Conservation (phyloP, 306 rosid genomes). For the Fragaria nilgerrensis region DNA sequence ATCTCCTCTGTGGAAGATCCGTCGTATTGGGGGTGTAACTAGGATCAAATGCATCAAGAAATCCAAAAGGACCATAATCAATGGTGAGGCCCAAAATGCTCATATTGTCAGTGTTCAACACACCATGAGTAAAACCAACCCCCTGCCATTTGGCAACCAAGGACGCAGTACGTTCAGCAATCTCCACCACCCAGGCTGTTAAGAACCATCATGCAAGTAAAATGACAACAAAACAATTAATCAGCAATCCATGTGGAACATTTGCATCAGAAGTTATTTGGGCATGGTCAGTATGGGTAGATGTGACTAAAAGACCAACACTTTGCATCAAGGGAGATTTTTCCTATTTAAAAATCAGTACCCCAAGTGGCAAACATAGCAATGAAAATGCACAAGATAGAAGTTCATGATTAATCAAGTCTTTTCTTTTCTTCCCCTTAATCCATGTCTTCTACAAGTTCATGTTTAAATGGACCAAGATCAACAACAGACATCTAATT, state of each 20-base stretch:
- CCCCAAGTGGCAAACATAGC: neutral
- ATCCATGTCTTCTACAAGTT: neutral
- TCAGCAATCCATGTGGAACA: neutral
- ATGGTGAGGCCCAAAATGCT: conserved; percentile 97
- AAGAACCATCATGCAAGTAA: conserved; percentile 23
- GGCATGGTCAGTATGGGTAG: neutral
- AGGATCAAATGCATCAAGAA: conserved; percentile 99
- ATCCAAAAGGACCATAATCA: conserved; percentile 98
- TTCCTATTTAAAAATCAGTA: neutral
- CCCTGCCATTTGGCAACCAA: conserved; percentile 97
- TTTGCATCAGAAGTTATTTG: neutral
- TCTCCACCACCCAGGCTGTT: conserved; percentile 91
- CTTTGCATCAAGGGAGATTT: neutral
- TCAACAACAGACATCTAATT: neutral
- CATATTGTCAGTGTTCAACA: conserved; percentile 97
- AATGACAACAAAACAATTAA: conserved; percentile 12
- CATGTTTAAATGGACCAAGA: neutral
- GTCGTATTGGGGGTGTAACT: conserved; percentile 92
- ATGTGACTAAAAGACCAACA: neutral
- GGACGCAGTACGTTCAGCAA: conserved; percentile 94
- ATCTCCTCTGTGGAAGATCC: conserved; percentile 98
- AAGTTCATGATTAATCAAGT: neutral
- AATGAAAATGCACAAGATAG: neutral
- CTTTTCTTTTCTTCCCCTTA: neutral
- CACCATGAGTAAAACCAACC: conserved; percentile 98